A percentile compares a stretch with the other conserved stretches of the same genome.
Conservation (phyloP, 306 rosid genomes). For the Prunus dulcis region DNA sequence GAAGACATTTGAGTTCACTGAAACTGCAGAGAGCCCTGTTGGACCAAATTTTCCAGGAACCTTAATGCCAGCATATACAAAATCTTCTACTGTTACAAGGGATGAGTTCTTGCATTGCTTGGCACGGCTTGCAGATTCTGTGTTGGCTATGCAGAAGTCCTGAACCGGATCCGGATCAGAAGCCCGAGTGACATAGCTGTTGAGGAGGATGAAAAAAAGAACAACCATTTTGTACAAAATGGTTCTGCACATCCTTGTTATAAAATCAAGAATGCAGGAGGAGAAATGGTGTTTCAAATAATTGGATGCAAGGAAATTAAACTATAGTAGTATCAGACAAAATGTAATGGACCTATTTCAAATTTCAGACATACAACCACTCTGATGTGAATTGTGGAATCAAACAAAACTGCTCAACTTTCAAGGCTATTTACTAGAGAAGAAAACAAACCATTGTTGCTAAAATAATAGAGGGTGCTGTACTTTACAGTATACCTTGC, state of each 20-base stretch:
- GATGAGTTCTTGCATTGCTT: slow-evolving; percentile 74
- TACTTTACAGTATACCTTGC: slow-evolving; percentile 17
- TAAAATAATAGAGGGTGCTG: not conserved
- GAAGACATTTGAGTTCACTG: slow-evolving; percentile 68
- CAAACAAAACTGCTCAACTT: not conserved
- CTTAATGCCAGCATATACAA: slow-evolving; percentile 67
- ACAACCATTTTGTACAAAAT: slow-evolving; percentile 27
- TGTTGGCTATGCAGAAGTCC: slow-evolving; percentile 69
- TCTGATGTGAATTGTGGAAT: not conserved
- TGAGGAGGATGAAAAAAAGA: slow-evolving; percentile 31
- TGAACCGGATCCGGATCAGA: slow-evolving; percentile 90
- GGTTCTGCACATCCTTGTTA: slow-evolving; percentile 10
- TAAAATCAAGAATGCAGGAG: slow-evolving; percentile 10
- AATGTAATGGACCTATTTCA: not conserved
- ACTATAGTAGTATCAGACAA: not conserved
- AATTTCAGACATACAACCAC: not conserved
- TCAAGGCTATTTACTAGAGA: not conserved
- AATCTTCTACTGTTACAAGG: slow-evolving; percentile 59
- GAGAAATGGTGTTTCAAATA: not conserved
- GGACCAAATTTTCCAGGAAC: slow-evolving; percentile 51
- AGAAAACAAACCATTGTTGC: not conserved
- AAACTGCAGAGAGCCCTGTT: slow-evolving; percentile 52
- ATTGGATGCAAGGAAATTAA: not conserved
- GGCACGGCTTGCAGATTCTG: slow-evolving; percentile 18
- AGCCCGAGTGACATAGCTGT: slow-evolving; percentile 33